Base-by-base conservation (phyloP, 768 basidiomycete genomes). In the Gymnopilus junonius region DNA sequence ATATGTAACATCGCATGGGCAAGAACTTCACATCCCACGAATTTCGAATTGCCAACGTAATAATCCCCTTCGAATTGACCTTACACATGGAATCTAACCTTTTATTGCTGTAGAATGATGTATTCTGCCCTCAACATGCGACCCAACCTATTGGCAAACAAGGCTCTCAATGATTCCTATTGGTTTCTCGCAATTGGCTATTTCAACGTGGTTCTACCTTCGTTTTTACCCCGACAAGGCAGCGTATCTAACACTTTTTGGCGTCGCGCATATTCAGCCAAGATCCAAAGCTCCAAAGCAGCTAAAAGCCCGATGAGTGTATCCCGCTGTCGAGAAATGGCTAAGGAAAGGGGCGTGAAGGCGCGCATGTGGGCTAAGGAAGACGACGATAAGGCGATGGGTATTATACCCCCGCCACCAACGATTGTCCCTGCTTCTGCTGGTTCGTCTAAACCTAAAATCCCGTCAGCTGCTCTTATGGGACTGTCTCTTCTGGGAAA, bases 401-500 rank as follows among this genome's bases (percentile, higher is more conserved):
- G 73, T 34, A 82, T 83, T 75, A 34, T 81, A 40, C 29, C 61
- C 3, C 3, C 40, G 23, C 65, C 78, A 4, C 67, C 75, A 48
- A 71, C 71, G 7, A 48, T 70, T 27, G 32, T 63, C 17, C 54
- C 62, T 34, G 34, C 63, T 40, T 40, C 66, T 6, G 14, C 59
- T 63, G 64, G 46, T 50, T 54, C 61, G 67, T 39, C 61, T 4
- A 62, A 74, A 53, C 75, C 75, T 5, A 82, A 78, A 55, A 76
- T 79, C 1, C 87, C 91, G 23, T 87, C 86, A 1, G 74, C 75
- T 1, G 91, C 90, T 10, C 79, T 95, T 51, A 83, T 94, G 61
- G 93, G 93, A 0, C 75, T 94, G 46, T 95, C 93, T 5, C 81
- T 95, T 63, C 80, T 94, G n/a, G 93, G 93, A 1, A 94, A 93